phyloP scores from a whole-genome alignment of 2,329 filamentous ascomycete species.

The Botrytis fragariae region DNA sequence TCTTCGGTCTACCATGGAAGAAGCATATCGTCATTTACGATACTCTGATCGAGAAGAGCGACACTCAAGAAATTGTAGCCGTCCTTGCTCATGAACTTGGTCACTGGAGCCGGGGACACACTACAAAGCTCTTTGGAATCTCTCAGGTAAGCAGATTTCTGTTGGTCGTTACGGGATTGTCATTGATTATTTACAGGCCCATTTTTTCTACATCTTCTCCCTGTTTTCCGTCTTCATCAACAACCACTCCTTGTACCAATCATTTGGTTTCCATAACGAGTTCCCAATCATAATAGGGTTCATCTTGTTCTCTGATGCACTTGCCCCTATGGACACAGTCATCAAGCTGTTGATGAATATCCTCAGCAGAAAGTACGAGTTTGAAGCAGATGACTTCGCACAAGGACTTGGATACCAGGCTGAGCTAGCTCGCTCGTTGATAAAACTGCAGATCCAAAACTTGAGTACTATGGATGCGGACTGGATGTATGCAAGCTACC shows the following conservation, averaged over 20 bases:
- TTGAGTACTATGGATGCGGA: conserved; percentile 98
- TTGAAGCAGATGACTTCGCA: conserved; percentile 91
- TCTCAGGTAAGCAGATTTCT: conserved; percentile 59
- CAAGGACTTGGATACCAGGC: conserved; percentile 76
- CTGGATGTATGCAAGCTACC: conserved; percentile 97
- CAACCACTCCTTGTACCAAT: conserved; percentile 84
- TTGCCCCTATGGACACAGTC: conserved; percentile 89
- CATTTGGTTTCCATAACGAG: conserved; percentile 82
- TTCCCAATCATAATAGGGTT: conserved; percentile 96
- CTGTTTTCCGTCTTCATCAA: conserved; percentile 97
- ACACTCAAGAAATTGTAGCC: conserved; percentile 87
- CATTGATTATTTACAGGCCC: conserved; percentile 56
- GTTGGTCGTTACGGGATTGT: neutral
- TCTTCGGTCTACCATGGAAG: conserved; percentile 98
- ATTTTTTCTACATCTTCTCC: conserved; percentile 95
- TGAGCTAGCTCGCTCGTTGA: conserved; percentile 81
- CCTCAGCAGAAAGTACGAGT: conserved; percentile 90
- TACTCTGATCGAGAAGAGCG: conserved; percentile 92
- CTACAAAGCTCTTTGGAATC: conserved; percentile 84
- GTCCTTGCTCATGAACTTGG: conserved; percentile 94
- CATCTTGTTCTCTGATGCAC: conserved; percentile 94
- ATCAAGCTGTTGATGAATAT: conserved; percentile 96
- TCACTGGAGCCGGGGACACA: conserved; percentile 96
- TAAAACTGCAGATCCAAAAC: conserved; percentile 98
- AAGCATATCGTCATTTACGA: conserved; percentile 99